Base-by-base conservation (phyloP, 2,329 filamentous ascomycete species). In the Dendrostoma leiphaemia region DNA sequence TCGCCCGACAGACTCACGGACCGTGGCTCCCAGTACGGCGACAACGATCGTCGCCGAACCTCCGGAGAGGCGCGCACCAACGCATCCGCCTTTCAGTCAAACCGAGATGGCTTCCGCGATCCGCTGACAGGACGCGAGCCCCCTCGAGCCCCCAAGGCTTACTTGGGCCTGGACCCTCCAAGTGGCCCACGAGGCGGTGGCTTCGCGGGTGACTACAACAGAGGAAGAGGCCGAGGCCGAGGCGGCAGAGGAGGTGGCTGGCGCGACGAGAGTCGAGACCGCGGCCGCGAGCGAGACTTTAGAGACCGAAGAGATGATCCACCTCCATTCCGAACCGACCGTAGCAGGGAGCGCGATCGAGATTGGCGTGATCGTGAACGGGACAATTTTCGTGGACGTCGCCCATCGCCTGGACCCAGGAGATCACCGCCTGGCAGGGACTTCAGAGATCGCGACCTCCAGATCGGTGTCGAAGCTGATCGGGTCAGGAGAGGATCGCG, bases 61-160 rank as follows among this genome's bases (percentile, higher is more conserved):
- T 82, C 79, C 2, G 76, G 77, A 50, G 83, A 86, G 63, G 75
- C 73, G 45, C 76, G 82, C 57, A 69, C 75, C 29, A 85, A 82
- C 64, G 76, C 77, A 53, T 77, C 80, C 26, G 73, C 76, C n/a
- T 89, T 89, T 57, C 81, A 80, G 61, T 70, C 79, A 2, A 81
- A 79, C 61, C 78, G 85, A 60, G 83, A 86, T 60, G 68, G 65
- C 12, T 85, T 84, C 59, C 76, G 79, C 51, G 81, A 84, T 62
- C 66, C 78, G 61, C 60, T 79, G 67, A 68, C 75, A 28, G 77
- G 80, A 12, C 80, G 87, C 60, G 90, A 95, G 59, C 86, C 89
- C 2, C 91, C 91, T 3, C 82, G 91, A 53, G 91, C 89, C 0
- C 91, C 91, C 10, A 91, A 92, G 69, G 90, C 89, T 4, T 74